phyloP scores from a whole-genome alignment of 306 rosid genomes.

The Cucumis melo region DNA sequence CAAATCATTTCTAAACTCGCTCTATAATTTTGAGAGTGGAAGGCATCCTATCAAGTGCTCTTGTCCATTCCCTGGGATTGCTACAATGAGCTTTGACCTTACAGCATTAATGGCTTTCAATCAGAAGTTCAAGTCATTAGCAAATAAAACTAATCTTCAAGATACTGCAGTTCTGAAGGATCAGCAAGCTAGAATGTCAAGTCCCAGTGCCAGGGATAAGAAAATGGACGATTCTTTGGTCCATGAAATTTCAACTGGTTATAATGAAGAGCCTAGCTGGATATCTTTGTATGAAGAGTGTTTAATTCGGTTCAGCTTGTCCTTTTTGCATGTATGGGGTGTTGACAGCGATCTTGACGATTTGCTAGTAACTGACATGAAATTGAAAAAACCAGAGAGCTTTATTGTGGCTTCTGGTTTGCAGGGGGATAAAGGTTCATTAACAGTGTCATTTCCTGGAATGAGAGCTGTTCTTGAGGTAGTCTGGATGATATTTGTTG shows the following conservation, averaged over 20 bases:
- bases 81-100: conserved; percentile 73
- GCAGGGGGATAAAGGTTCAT: conserved; percentile 86
- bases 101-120: conserved; percentile 45
- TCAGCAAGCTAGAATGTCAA: conserved; percentile 39
- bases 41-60: conserved; percentile 65
- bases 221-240: conserved; percentile 23
- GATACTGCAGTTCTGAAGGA: conserved; percentile 28
- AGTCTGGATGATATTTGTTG: conserved; percentile 23
- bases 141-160: conserved; percentile 19
- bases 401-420: conserved; percentile 72
- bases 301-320: conserved; percentile 71
- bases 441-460: conserved; percentile 83
- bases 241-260: conserved; percentile 7
- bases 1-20: conserved; percentile 19
- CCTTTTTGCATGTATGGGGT: conserved; percentile 76
- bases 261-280: conserved; percentile 36
- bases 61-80: conserved; percentile 84
- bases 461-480: conserved; percentile 67
- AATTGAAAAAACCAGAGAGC: conserved; percentile 65
- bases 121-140: conserved; percentile 31
- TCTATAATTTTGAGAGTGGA: conserved; percentile 24
- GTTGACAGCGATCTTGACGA: conserved; percentile 67
- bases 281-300: conserved; percentile 59
- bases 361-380: conserved; percentile 67
- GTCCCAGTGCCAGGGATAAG: conserved; percentile 17